These are phyloP conservation scores for Pythium sp. DNA, from an alignment of 352 stramenopile genomes.

Conservation along the genomic window DNA sequence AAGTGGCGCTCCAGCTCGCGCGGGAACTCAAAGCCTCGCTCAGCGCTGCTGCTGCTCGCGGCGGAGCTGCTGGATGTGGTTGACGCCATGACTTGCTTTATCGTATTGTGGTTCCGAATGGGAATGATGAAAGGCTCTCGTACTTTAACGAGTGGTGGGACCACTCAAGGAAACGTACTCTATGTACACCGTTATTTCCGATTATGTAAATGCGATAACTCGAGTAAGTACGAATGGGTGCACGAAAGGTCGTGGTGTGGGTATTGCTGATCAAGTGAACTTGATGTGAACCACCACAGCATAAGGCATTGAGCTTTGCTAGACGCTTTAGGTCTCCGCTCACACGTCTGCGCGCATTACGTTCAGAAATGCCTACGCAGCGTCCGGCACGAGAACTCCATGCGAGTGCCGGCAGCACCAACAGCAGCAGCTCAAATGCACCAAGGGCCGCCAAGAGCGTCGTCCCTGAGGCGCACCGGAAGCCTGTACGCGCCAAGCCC, in stretches of 20 bases:
- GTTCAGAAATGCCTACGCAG: background rate
- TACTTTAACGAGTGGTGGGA: background rate
- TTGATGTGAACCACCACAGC: background rate
- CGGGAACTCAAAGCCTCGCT: constrained; percentile 57
- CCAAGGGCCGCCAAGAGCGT: constrained; percentile 15
- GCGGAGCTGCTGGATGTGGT: background rate
- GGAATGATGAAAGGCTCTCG: background rate
- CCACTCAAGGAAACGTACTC: background rate
- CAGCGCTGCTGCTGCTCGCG: constrained; percentile 8
- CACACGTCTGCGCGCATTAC: background rate
- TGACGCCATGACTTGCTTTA: constrained; percentile 1
- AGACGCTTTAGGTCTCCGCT: background rate
- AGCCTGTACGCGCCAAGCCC: constrained; percentile 53
- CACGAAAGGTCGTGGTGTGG: constrained; percentile 10
- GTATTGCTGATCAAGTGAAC: too few relatives aligned
- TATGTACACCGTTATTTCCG: background rate
- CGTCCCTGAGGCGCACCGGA: constrained; percentile 39
- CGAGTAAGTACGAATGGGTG: constrained; percentile 5
- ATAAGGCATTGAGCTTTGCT: background rate
- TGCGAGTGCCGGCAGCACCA: background rate
- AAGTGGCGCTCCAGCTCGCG: constrained; percentile 47
- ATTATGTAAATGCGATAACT: background rate
- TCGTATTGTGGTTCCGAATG: background rate
- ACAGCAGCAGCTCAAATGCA: background rate
- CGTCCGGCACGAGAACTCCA: background rate